phyloP scores from a whole-genome alignment of 352 stramenopile genomes.

The Phytophthora pisi region DNA sequence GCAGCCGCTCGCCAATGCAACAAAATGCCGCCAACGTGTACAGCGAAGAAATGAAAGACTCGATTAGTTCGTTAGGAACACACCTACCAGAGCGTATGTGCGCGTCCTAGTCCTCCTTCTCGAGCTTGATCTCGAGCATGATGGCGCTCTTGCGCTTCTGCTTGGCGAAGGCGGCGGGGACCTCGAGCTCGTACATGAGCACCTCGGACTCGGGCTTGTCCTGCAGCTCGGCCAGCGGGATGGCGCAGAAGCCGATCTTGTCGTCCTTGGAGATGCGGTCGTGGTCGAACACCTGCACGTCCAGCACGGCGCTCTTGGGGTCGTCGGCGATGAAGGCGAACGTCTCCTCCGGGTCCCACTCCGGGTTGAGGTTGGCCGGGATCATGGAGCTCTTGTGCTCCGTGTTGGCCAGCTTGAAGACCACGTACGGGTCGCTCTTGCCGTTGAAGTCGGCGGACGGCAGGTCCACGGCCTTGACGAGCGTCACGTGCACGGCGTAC shows the following conservation, averaged over 20 bases:
- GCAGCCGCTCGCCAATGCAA: conserved; percentile 2
- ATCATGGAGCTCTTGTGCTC: conserved; percentile 77
- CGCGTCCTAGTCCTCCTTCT: conserved; percentile 49
- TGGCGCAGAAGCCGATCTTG: conserved; percentile 63
- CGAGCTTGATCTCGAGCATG: conserved; percentile 78
- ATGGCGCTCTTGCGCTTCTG: conserved; percentile 77
- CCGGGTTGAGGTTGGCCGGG: conserved; percentile 61
- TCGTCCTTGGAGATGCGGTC: conserved; percentile 83
- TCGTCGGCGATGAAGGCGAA: conserved; percentile 76
- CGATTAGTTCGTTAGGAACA: conserved; percentile 12
- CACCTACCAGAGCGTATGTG: neutral
- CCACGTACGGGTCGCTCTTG: conserved; percentile 87
- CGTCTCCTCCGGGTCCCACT: conserved; percentile 68
- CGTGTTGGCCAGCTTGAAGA: conserved; percentile 69
- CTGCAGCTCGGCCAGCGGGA: conserved; percentile 61
- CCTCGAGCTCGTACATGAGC: conserved; percentile 72
- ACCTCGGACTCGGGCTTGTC: conserved; percentile 49
- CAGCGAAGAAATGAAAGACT: conserved; percentile 21
- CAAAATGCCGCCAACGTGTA: neutral
- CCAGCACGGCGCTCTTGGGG: conserved; percentile 52
- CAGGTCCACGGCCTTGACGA: conserved; percentile 72
- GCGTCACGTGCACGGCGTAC: conserved; percentile 71
- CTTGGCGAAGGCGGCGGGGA: conserved; percentile 49
- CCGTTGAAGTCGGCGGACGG: conserved; percentile 79
- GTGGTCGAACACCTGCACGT: conserved; percentile 76